These are phyloP conservation scores for Ceratocystis smalleyi DNA, from an alignment of 2,329 filamentous ascomycete genomes.

Conservation along the genomic window DNA sequence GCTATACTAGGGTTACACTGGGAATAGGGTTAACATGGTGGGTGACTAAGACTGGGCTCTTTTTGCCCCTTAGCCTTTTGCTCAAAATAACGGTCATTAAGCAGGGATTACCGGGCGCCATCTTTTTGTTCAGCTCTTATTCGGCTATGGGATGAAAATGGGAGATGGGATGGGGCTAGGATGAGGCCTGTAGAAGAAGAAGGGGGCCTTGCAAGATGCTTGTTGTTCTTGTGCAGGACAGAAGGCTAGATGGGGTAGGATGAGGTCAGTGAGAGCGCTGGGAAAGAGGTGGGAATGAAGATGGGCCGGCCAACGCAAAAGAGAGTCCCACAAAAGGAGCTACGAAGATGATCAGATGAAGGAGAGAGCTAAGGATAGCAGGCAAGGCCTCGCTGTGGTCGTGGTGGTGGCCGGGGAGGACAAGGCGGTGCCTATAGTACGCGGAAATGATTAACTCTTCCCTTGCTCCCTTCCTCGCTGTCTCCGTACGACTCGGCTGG, in stretches of 20 bases:
- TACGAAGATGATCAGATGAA: constrained; percentile 6
- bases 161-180: neutral
- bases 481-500: neutral
- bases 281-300: neutral
- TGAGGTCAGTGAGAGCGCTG: neutral
- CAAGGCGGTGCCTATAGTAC: neutral
- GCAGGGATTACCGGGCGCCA: neutral
- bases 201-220: too few relatives aligned
- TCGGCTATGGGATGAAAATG: neutral
- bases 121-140: constrained; percentile 1
- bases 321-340: neutral
- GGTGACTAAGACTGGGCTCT: neutral
- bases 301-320: neutral
- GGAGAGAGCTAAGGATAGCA: neutral
- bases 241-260: neutral
- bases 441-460: neutral
- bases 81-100: neutral
- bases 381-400: too few relatives aligned
- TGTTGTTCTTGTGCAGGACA: neutral
- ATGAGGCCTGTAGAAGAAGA: too few relatives aligned
- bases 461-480: neutral
- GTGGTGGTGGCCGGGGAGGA: neutral
- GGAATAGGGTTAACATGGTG: neutral
- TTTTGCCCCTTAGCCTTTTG: too few relatives aligned
- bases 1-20: neutral